Conservation (phyloP, 176 grass and related monocot species). For the Aechmea fasciata region DNA sequence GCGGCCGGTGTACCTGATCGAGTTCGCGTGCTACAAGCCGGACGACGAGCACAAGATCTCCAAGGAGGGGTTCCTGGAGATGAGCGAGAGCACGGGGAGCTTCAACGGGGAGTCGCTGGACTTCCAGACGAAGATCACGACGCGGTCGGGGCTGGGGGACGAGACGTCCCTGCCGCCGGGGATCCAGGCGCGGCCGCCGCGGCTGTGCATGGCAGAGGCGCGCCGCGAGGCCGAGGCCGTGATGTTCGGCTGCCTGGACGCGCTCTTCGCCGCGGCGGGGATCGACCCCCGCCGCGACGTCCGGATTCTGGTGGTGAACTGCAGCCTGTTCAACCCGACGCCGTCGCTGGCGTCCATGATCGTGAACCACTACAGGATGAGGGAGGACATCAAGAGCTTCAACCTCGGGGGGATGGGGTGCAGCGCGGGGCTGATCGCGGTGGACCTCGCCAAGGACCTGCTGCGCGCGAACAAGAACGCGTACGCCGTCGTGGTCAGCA, state of each 20-base stretch:
- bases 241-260: conserved; percentile 71
- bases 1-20: conserved; percentile 55
- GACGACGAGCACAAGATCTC: conserved; percentile 52
- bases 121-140: conserved; percentile 70
- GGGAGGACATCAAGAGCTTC: conserved; percentile 59
- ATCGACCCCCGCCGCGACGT: conserved; percentile 57
- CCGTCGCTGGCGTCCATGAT: conserved; percentile 70
- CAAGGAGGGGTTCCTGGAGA: conserved; percentile 47
- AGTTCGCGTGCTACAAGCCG: conserved; percentile 69
- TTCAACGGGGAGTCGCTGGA: conserved; percentile 43
- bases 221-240: conserved; percentile 50
- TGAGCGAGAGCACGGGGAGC: conserved; percentile 44
- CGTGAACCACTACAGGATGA: conserved; percentile 63
- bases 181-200: conserved; percentile 44
- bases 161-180: conserved; percentile 54
- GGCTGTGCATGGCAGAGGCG: conserved; percentile 58
- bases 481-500: conserved; percentile 61
- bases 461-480: conserved; percentile 45
- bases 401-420: conserved; percentile 77
- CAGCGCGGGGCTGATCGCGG: conserved; percentile 64
- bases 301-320: conserved; percentile 58
- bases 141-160: conserved; percentile 48
- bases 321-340: conserved; percentile 74
- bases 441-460: conserved; percentile 71
- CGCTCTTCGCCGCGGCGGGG: conserved; percentile 36